Conservation (phyloP, 345 rosid genomes). For the Euphorbia lathyris region DNA sequence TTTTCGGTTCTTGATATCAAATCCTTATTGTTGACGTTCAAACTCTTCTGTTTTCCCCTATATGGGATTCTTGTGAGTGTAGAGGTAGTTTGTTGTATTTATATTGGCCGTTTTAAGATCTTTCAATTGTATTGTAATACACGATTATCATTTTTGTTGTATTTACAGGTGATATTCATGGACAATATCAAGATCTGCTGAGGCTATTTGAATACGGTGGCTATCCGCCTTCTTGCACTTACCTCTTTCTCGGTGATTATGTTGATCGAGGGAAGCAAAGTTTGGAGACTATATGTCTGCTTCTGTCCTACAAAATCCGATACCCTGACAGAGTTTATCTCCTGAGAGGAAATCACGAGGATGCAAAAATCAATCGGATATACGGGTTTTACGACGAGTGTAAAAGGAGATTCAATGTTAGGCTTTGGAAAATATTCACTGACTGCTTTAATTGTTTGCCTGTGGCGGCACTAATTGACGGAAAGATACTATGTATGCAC, state of each 20-base stretch:
- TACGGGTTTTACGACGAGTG: slow-evolving; percentile 99
- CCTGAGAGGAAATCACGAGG: slow-evolving; percentile 97
- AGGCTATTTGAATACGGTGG: slow-evolving; percentile 84
- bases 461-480: slow-evolving; percentile 84
- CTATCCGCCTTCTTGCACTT: slow-evolving; percentile 85
- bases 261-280: slow-evolving; percentile 99
- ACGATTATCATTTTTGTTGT: too few relatives aligned
- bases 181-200: slow-evolving; percentile 91
- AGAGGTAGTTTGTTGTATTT: too few relatives aligned
- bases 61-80: too few relatives aligned
- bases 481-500: slow-evolving; percentile 94
- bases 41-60: neutral
- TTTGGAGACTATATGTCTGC: slow-evolving; percentile 92
- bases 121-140: too few relatives aligned
- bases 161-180: slow-evolving; percentile 81
- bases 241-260: slow-evolving; percentile 93
- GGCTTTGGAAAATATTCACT: slow-evolving; percentile 91
- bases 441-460: slow-evolving; percentile 95
- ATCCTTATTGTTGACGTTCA: neutral
- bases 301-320: slow-evolving; percentile 88
- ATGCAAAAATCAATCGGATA: slow-evolving; percentile 89
- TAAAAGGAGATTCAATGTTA: slow-evolving; percentile 88
- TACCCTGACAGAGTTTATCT: slow-evolving; percentile 68
- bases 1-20: neutral
- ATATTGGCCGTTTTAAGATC: too few relatives aligned